Base-by-base conservation (phyloP, 2,329 filamentous ascomycete genomes). In the Teratosphaeria viscida region DNA sequence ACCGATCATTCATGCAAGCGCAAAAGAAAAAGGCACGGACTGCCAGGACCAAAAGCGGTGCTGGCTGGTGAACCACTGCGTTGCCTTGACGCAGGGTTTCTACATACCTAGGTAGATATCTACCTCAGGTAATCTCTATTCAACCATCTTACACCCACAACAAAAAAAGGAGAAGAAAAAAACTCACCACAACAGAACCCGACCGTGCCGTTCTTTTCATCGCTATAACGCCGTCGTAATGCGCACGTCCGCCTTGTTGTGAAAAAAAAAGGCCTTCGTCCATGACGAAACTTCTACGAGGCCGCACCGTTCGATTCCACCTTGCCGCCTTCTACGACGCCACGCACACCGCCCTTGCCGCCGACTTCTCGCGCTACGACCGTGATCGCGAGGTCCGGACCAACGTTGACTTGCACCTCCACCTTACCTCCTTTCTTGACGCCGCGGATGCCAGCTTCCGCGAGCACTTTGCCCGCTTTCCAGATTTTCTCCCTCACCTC, bases 371-470 rank as follows among this genome's bases (percentile, higher is more conserved):
- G 82, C 59, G 87, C 86, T 52, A 92, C 89, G 66, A 96, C 81
- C 56, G 88, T 90, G 63, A 96, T 82, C 65, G 81, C 81, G 59
- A 96, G 79, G 72, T 97, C 91, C 29, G 84, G 86, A 59, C 82
- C 83, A 65, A 97, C 87, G 74, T 92, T 95, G 70, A 97, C 84
- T 73, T 90, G 95, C 58, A 97, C 86, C 81, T 99, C 94, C 65
- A 99, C 85, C 81, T 96, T 96, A 70, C 84, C 84, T 61, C 85
- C 88, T 78, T 92, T 91, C 85, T 92, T 92, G 67, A 95, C 84
- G 61, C 82, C 89, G 75, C 84, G 88, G 73, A 99, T 78, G 35
- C 87, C 88, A 11, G 90, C 87, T 79, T 99, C 94, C 62, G 91
- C 92, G 61, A 99, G 83, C 34, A 86, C 80, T 64, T 81, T 85